Percentiles rank a stretch among this genome's conserved stretches.
These are phyloP conservation scores for Saccharomycopsis phalli DNA, from an alignment of 1,139 yeast genomes.

Conservation along the genomic window DNA sequence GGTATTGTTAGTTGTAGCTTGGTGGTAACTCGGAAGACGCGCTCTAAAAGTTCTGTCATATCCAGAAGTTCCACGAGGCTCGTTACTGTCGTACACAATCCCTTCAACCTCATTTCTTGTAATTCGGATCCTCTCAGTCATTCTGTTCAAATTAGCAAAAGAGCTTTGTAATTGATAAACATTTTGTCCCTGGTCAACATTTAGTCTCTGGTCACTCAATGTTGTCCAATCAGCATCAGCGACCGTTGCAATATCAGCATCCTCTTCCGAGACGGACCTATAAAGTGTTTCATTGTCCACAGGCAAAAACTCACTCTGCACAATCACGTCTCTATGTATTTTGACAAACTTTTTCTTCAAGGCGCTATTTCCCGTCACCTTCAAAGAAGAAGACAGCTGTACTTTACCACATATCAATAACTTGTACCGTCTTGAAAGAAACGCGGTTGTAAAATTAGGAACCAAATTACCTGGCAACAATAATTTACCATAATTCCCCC, in stretches of 20 bases:
- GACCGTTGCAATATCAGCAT: neutral
- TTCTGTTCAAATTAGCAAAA: too few relatives aligned
- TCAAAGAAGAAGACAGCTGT: neutral
- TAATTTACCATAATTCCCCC: neutral
- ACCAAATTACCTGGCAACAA: neutral
- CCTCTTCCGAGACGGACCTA: neutral
- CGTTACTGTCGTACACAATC: too few relatives aligned
- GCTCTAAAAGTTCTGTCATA: too few relatives aligned
- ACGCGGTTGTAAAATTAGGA: neutral
- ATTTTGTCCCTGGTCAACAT: too few relatives aligned
- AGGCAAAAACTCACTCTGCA: slow-evolving; percentile 2
- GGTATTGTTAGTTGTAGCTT: too few relatives aligned
- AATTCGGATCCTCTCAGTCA: neutral
- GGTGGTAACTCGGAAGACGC: too few relatives aligned
- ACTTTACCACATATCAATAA: neutral
- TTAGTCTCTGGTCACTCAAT: neutral
- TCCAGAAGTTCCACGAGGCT: too few relatives aligned
- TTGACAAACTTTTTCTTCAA: slow-evolving; percentile 1
- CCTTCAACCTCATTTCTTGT: neutral
- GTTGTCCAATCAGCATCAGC: neutral
- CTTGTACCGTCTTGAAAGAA: neutral
- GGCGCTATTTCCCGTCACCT: neutral
- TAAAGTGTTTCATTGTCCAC: too few relatives aligned
- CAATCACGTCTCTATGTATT: neutral
- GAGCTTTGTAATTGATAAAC: too few relatives aligned